Percentiles rank a stretch among this genome's conserved stretches.
Evolutionary conservation across 2,329 filamentous ascomycete species (phyloP).

Genomic region (Stagonosporopsis tanaceti): DNA sequence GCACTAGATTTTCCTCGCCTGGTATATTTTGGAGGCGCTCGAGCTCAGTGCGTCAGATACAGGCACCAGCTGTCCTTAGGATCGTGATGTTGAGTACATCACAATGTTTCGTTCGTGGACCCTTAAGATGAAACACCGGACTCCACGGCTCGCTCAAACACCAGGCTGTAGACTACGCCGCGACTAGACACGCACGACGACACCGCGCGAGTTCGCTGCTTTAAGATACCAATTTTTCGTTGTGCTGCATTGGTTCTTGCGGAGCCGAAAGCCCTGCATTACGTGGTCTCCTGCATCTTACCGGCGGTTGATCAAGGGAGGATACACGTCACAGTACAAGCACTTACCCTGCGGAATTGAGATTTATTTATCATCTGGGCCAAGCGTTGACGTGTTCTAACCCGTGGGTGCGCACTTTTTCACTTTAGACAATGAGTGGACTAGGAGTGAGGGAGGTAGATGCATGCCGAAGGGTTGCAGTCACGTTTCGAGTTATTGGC

Average conservation of each 20-base stretch:
- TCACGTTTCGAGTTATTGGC: neutral
- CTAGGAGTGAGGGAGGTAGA: neutral
- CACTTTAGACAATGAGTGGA: neutral
- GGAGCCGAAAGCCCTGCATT: neutral
- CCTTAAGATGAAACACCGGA: constrained; percentile 18
- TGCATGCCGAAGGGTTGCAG: neutral
- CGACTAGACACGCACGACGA: constrained; percentile 4
- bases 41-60: constrained; percentile 4
- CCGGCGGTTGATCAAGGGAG: constrained; percentile 3
- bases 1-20: neutral
- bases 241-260: neutral
- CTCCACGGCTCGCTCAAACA: constrained; percentile 5
- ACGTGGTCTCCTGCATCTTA: constrained; percentile 1
- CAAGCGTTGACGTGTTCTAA: constrained; percentile 1
- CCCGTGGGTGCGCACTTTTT: neutral
- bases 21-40: neutral
- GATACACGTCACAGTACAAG: constrained; percentile 9
- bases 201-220: neutral
- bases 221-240: neutral
- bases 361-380: constrained; percentile 8
- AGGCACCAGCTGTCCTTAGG: constrained; percentile 16
- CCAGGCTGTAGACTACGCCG: constrained; percentile 4
- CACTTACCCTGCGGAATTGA: constrained; percentile 6
- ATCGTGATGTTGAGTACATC: constrained; percentile 16
- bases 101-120: constrained; percentile 4